phyloP scores from a whole-genome alignment of 305 asterid genomes.

The Stenogyne calaminthoides region DNA sequence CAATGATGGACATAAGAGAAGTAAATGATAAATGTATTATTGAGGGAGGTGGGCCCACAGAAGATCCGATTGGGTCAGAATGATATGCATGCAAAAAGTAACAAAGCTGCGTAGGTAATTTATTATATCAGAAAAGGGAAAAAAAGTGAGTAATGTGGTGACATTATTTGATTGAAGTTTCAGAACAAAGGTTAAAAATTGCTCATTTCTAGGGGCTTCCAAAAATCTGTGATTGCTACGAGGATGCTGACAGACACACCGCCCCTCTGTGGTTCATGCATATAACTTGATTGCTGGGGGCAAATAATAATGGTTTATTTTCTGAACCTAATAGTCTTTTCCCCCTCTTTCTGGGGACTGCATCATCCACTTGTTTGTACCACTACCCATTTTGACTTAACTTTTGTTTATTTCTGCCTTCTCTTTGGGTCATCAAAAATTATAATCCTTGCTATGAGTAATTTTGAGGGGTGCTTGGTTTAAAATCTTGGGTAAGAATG shows the following conservation, averaged over 20 bases:
- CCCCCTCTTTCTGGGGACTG: too few species aligned
- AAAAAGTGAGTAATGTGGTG: background rate
- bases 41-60: constrained; percentile 21
- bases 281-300: background rate
- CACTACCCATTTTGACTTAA: background rate
- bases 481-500: background rate
- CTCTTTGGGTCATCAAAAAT: background rate
- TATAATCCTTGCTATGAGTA: background rate
- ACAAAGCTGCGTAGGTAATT: constrained; percentile 4
- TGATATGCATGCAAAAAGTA: constrained; percentile 24
- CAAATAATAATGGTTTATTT: too few species aligned
- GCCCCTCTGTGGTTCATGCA: constrained; percentile 27
- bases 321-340: too few species aligned
- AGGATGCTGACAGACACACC: constrained; percentile 33
- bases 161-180: constrained; percentile 7
- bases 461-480: background rate
- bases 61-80: constrained; percentile 22
- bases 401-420: background rate
- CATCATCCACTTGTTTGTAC: background rate
- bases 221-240: too few species aligned
- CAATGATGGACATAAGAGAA: constrained; percentile 23
- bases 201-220: constrained; percentile 29
- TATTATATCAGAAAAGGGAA: background rate
- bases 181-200: background rate
- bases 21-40: constrained; percentile 16